Base-by-base conservation (phyloP, 2,329 filamentous ascomycete species). In the Penicillium sp. region DNA sequence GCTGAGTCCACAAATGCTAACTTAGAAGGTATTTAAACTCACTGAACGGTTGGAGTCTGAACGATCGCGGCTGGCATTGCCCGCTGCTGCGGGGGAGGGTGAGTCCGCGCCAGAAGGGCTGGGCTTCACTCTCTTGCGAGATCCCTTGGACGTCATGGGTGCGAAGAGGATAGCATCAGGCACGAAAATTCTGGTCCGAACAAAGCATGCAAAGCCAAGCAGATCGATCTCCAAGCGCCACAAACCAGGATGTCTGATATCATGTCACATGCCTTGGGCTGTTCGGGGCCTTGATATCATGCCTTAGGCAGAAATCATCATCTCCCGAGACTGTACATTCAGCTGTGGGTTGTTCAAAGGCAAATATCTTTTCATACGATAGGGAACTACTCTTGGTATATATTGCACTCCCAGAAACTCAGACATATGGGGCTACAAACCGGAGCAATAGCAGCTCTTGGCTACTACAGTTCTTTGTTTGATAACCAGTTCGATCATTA, bases 61-160 rank as follows among this genome's bases (percentile, higher is more conserved):
- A 37, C 48, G 45, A 37, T 54, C 47, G 50, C 46, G 46, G 36
- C 38, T 49, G 44, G 52, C 51, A 47, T 50, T 47, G 41, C 42
- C 50, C 37, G 54, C 48, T 32, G 47, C 37, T 31, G 50, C 39
- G 41, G 45, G 43, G 46, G 44, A 54, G 37, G 52, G 50, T 32
- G 54, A 56, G 44, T 56, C 55, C 49, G 45, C 54, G 42, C 54
- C 54, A 42, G 57, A 54, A 32, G 54, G 58, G 48, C 60, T 67
- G 50, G 61, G 60, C 52, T 68, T 68, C 48, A 65, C 54, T 57
- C 62, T 60, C 59, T 68, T 68, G 50, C 64, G 60, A 56, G 65
- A 61, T 57, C 62, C 62, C 64, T 56, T 60, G 43, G 54, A 52
- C 52, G 61, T 59, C 63, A 66, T 64, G 54, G 52, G 55, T 42